A percentile compares a stretch with the other conserved stretches of the same genome.
Evolutionary conservation across 2,329 filamentous ascomycete genomes (phyloP).

Genomic region (Nemania bipapillata): DNA sequence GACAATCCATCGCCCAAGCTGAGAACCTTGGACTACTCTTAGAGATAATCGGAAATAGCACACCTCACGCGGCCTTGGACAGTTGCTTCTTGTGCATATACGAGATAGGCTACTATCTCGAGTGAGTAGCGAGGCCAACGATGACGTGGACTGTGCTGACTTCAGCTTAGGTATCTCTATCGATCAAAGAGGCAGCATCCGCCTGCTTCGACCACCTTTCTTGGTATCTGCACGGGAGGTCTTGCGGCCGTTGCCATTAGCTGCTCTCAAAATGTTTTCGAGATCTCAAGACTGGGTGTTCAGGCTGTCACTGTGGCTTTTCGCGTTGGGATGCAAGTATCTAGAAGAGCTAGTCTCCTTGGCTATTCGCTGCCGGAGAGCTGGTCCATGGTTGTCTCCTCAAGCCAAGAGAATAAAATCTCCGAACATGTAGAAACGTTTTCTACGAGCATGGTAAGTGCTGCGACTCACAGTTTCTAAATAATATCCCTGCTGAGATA

Average conservation of each 20-base stretch:
- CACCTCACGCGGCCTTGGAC: neutral
- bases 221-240: neutral
- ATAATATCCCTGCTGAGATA: neutral
- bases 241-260: neutral
- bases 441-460: neutral
- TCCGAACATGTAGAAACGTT: neutral
- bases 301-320: neutral
- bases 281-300: neutral
- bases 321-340: neutral
- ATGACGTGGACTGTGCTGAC: neutral
- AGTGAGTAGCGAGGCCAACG: neutral
- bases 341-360: neutral
- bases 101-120: neutral
- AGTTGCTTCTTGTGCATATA: conserved; percentile 1
- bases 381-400: neutral
- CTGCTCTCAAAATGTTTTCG: conserved; percentile 1
- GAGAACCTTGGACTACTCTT: conserved; percentile 1
- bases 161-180: neutral
- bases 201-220: neutral
- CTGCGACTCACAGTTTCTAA: neutral
- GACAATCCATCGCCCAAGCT: neutral
- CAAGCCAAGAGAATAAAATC: neutral
- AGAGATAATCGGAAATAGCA: neutral
- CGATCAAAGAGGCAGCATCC: neutral
- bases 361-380: neutral